phyloP scores from a whole-genome alignment of 441 rosid species.

The Croton laevigatus region DNA sequence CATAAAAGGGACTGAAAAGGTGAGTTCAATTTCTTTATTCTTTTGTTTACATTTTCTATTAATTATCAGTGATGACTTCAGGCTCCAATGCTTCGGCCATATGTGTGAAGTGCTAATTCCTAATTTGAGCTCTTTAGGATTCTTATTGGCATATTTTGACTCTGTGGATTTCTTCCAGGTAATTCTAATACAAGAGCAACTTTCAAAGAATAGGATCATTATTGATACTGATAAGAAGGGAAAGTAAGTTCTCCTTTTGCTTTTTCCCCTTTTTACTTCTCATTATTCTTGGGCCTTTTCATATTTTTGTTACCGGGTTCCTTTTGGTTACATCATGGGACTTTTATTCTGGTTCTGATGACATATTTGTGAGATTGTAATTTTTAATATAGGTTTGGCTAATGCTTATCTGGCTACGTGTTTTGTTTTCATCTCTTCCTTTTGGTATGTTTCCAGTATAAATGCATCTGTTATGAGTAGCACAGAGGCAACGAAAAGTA shows the following conservation, averaged over 20 bases:
- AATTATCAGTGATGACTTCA: neutral
- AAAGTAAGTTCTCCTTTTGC: slow-evolving; percentile 63
- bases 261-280: slow-evolving; percentile 9
- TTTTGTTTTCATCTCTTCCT: neutral
- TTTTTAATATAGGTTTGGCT: slow-evolving; percentile 6
- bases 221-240: slow-evolving; percentile 95
- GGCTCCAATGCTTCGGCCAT: neutral
- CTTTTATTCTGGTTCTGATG: slow-evolving; percentile 3
- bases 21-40: slow-evolving; percentile 24
- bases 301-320: neutral
- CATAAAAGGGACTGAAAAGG: slow-evolving; percentile 93
- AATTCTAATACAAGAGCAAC: slow-evolving; percentile 89
- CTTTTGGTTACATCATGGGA: neutral
- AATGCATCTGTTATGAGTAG: slow-evolving; percentile 95
- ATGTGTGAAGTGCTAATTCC: neutral
- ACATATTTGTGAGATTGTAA: neutral
- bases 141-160: slow-evolving; percentile 3
- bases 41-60: neutral
- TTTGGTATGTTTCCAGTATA: slow-evolving; percentile 41
- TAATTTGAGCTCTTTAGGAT: slow-evolving; percentile 4
- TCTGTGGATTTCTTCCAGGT: slow-evolving; percentile 53
- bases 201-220: slow-evolving; percentile 90
- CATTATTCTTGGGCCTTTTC: neutral
- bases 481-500: slow-evolving; percentile 82
- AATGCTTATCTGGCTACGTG: neutral